These are phyloP conservation scores for Moesziomyces antarcticus DNA, from an alignment of 1,284 basidiomycete species.

Conservation along the genomic window DNA sequence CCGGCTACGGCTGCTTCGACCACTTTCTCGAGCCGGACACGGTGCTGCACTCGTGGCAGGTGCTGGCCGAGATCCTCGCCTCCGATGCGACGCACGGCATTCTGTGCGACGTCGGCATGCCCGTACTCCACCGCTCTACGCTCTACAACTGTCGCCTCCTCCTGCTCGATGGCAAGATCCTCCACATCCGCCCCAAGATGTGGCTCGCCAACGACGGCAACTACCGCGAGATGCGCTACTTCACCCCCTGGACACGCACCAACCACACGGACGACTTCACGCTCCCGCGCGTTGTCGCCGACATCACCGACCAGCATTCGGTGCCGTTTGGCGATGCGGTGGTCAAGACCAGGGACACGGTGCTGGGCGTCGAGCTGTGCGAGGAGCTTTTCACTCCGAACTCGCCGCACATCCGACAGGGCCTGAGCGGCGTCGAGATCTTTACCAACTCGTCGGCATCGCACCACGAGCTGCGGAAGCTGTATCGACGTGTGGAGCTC, in stretches of 20 bases:
- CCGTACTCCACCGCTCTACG: conserved; percentile 93
- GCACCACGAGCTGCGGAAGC: conserved; percentile 95
- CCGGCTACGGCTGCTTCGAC: conserved; percentile 72
- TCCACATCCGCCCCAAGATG: conserved; percentile 97
- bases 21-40: conserved; percentile 64
- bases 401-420: conserved; percentile 96
- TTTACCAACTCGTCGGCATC: conserved; percentile 97
- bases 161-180: conserved; percentile 83
- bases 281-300: conserved; percentile 85
- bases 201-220: conserved; percentile 99
- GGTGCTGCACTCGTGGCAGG: conserved; percentile 64
- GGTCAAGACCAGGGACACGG: conserved; percentile 90
- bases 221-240: conserved; percentile 94
- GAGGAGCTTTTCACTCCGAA: conserved; percentile 97
- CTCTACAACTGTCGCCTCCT: conserved; percentile 96
- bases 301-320: conserved; percentile 89
- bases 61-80: conserved; percentile 58
- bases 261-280: conserved; percentile 87
- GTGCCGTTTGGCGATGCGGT: conserved; percentile 97
- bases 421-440: conserved; percentile 96
- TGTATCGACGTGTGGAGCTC: conserved; percentile 88
- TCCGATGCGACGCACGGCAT: conserved; percentile 58
- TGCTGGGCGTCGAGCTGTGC: conserved; percentile 93
- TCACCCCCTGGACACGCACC: conserved; percentile 93
- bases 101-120: conserved; percentile 70